phyloP scores from a whole-genome alignment of 2,329 filamentous ascomycete genomes.

The Fusarium sp. region DNA sequence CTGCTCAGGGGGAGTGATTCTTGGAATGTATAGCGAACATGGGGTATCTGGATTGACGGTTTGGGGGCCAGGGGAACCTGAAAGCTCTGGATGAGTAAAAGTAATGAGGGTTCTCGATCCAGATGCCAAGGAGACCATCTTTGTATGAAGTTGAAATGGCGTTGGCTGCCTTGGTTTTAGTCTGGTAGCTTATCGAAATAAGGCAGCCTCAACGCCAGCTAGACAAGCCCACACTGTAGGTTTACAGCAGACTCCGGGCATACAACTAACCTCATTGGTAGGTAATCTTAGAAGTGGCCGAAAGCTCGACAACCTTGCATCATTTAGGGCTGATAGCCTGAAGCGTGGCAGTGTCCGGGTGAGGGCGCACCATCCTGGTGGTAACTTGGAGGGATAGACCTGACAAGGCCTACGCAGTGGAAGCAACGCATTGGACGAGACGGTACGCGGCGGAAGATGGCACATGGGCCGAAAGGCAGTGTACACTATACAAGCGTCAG shows the following conservation, averaged over 20 bases:
- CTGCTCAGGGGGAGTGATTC: constrained; percentile 12
- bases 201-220: constrained; percentile 26
- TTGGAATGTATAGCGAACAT: constrained; percentile 14
- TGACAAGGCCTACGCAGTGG: not conserved
- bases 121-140: constrained; percentile 12
- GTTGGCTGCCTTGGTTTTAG: constrained; percentile 25
- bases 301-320: constrained; percentile 33
- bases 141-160: constrained; percentile 29
- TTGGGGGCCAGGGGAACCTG: constrained; percentile 5
- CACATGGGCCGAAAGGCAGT: constrained; percentile 28
- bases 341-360: constrained; percentile 29
- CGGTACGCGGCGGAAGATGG: constrained; percentile 16
- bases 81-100: constrained; percentile 2
- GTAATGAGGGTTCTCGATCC: constrained; percentile 4
- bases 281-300: constrained; percentile 34
- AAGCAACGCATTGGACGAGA: constrained; percentile 14
- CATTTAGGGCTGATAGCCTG: constrained; percentile 39
- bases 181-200: constrained; percentile 15
- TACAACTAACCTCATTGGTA: constrained; percentile 23
- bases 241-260: constrained; percentile 9
- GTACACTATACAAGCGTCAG: constrained; percentile 23
- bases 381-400: constrained; percentile 23
- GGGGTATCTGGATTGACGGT: not conserved
- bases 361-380: constrained; percentile 29
- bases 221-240: constrained; percentile 38